Conservation (phyloP, 345 rosid genomes). For the Bruguiera sexangula region DNA sequence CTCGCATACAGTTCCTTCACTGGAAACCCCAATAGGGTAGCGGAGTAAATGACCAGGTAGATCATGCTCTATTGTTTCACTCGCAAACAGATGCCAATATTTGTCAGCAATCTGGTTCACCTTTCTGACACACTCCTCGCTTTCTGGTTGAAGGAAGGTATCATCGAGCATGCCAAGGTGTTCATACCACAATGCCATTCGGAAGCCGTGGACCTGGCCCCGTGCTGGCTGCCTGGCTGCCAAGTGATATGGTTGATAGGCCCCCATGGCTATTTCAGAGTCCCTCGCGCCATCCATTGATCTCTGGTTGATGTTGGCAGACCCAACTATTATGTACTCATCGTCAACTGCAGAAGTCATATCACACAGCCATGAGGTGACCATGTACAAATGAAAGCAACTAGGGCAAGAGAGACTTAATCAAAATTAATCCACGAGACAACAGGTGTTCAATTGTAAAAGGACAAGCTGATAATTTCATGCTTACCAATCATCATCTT, state of each 20-base stretch:
- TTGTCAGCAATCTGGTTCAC: conserved; percentile 79
- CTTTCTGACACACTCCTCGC: conserved; percentile 54
- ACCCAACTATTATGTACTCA: conserved; percentile 91
- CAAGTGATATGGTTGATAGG: conserved; percentile 83
- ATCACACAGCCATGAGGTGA: not conserved
- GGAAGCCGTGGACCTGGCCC: conserved; percentile 95
- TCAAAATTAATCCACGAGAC: not conserved
- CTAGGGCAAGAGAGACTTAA: not conserved
- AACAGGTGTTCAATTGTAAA: no score
- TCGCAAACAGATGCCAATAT: conserved; percentile 88
- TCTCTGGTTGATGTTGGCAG: conserved; percentile 97
- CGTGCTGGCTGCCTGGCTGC: conserved; percentile 70
- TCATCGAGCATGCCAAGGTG: conserved; percentile 94
- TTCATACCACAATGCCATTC: conserved; percentile 92
- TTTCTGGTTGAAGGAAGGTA: conserved; percentile 70
- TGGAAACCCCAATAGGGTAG: conserved; percentile 63
- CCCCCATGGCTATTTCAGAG: conserved; percentile 99
- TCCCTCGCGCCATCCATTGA: conserved; percentile 99
- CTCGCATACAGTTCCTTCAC: conserved; percentile 66
- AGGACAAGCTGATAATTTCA: not conserved
- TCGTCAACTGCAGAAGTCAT: conserved; percentile 69
- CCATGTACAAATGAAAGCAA: not conserved
- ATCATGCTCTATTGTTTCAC: conserved; percentile 73
- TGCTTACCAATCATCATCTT: conserved; percentile 96
- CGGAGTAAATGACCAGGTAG: conserved; percentile 92